A percentile compares a stretch with the other conserved stretches of the same genome.
These are phyloP conservation scores for Fusarium bactridioides DNA, from an alignment of 2,329 filamentous ascomycete species.

Conservation along the genomic window DNA sequence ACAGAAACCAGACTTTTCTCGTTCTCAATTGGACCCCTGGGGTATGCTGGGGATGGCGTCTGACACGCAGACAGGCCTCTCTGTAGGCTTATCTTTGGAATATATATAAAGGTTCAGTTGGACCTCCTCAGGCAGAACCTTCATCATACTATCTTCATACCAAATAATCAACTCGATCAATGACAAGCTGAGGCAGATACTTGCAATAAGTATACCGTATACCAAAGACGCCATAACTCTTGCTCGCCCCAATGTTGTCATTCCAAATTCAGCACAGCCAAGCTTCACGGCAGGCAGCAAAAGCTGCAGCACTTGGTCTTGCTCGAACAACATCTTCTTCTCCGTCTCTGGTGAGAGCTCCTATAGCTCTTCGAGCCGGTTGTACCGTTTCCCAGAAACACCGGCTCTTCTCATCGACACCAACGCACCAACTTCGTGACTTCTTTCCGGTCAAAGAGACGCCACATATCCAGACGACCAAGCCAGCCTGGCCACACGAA, in stretches of 20 bases:
- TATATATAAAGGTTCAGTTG: constrained; percentile 28
- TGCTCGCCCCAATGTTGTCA: constrained; percentile 40
- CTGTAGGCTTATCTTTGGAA: constrained; percentile 5
- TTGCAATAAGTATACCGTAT: background rate
- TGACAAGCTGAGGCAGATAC: constrained; percentile 2
- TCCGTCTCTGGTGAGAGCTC: constrained; percentile 13
- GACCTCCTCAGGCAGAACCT: constrained; percentile 23
- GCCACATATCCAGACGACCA: constrained; percentile 67
- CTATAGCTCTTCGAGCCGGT: constrained; percentile 20
- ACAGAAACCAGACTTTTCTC: background rate
- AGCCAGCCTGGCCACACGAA: constrained; percentile 74
- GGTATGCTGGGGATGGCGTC: constrained; percentile 3
- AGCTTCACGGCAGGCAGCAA: constrained; percentile 39
- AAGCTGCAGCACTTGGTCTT: constrained; percentile 34
- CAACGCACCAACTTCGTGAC: constrained; percentile 56
- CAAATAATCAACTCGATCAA: constrained; percentile 1
- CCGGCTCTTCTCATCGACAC: constrained; percentile 60
- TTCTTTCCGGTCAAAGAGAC: constrained; percentile 71
- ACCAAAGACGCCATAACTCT: constrained; percentile 11
- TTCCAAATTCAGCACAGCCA: constrained; percentile 35
- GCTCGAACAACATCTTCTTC: constrained; percentile 26
- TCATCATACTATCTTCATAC: constrained; percentile 6
- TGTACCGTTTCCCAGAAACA: constrained; percentile 25
- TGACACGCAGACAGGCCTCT: constrained; percentile 8
- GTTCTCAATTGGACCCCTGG: background rate